Conservation (phyloP, 805 yeast species). For the Jamesozyma rosinii region DNA sequence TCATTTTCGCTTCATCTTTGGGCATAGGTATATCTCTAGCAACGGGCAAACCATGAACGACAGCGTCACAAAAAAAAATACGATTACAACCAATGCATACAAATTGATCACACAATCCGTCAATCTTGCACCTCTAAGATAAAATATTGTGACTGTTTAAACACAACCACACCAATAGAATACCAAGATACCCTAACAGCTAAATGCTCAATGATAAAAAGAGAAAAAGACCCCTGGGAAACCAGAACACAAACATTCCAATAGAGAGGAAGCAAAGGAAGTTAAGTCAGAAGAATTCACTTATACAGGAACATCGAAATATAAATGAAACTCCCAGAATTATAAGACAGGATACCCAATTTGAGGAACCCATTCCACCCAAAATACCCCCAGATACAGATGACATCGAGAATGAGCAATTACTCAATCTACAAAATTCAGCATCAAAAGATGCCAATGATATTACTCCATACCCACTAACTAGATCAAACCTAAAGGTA, state of each 20-base stretch:
- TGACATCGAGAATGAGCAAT: background rate
- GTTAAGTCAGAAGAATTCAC: background rate
- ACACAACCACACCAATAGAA: no score
- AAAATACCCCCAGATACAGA: background rate
- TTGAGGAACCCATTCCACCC: background rate
- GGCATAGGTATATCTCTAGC: no score
- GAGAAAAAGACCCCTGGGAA: background rate
- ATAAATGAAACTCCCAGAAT: background rate
- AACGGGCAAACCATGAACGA: no score
- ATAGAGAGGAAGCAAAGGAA: background rate
- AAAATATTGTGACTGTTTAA: no score
- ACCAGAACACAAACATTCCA: background rate
- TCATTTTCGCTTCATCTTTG: no score
- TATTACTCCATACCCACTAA: constrained; percentile 7
- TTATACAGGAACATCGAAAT: background rate
- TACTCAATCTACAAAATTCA: constrained; percentile 1
- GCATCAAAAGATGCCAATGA: background rate
- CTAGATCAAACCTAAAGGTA: constrained; percentile 11
- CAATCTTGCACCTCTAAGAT: no score
- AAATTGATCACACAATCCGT: no score
- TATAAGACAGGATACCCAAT: background rate
- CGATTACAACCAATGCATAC: no score
- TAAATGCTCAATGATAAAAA: background rate
- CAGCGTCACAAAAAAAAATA: no score
- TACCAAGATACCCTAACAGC: no score